These are phyloP conservation scores for Pestalotiopsis fici DNA, from an alignment of 2,329 filamentous ascomycete species.

Conservation along the genomic window DNA sequence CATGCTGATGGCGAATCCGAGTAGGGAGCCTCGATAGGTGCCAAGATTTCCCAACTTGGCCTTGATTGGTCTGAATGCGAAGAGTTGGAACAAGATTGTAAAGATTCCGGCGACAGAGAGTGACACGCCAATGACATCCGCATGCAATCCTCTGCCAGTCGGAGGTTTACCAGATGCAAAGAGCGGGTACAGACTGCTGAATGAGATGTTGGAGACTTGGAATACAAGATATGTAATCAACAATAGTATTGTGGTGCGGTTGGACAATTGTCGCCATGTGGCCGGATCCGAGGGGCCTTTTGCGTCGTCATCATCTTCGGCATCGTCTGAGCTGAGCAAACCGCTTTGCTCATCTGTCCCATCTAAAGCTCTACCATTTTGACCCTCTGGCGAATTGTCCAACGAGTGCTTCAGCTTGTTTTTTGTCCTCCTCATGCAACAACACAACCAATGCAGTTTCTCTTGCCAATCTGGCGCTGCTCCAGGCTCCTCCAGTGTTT, in stretches of 20 bases:
- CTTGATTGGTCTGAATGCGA: slow-evolving; percentile 78
- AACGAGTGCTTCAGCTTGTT: slow-evolving; percentile 23
- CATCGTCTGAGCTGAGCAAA: slow-evolving; percentile 28
- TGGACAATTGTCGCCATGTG: slow-evolving; percentile 63
- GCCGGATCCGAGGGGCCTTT: slow-evolving; percentile 46
- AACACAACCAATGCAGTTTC: slow-evolving; percentile 31
- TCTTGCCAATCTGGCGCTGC: slow-evolving; percentile 30
- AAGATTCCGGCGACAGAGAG: slow-evolving; percentile 81
- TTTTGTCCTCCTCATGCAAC: slow-evolving; percentile 17
- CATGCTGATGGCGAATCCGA: slow-evolving; percentile 82
- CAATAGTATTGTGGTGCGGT: slow-evolving; percentile 78
- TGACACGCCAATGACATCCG: slow-evolving; percentile 81
- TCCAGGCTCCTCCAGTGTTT: slow-evolving; percentile 67
- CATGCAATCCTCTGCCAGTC: slow-evolving; percentile 73
- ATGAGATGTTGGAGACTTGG: slow-evolving; percentile 90
- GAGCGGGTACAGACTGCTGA: slow-evolving; percentile 93
- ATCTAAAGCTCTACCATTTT: slow-evolving; percentile 18
- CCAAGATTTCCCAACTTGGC: slow-evolving; percentile 81
- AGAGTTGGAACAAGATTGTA: slow-evolving; percentile 88
- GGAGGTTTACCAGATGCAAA: slow-evolving; percentile 79
- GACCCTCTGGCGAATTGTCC: slow-evolving; percentile 21
- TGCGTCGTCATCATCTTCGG: slow-evolving; percentile 42
- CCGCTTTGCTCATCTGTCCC: slow-evolving; percentile 23
- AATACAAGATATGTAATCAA: slow-evolving; percentile 89
- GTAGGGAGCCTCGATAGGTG: slow-evolving; percentile 77